These are phyloP conservation scores for Lactarius hatsudake DNA, from an alignment of 768 basidiomycete species.

Conservation along the genomic window DNA sequence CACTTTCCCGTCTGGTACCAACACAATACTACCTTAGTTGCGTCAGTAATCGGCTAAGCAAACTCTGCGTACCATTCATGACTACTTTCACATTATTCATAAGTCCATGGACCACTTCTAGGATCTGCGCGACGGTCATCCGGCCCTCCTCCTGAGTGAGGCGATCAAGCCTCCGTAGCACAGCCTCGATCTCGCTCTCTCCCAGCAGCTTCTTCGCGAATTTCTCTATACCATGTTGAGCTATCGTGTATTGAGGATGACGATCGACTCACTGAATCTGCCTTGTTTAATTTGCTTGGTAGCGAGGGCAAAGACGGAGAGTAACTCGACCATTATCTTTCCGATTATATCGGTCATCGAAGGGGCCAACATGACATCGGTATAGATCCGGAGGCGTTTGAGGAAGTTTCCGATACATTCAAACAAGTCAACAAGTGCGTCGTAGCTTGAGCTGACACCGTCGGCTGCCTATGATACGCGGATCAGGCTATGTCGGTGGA, in stretches of 20 bases:
- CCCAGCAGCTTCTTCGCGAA: conserved; percentile 4
- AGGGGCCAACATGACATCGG: neutral
- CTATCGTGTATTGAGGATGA: too few relatives aligned
- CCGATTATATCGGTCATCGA: neutral
- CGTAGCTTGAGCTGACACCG: neutral
- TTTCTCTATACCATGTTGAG: neutral
- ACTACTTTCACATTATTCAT: neutral
- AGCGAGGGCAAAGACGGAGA: conserved; percentile 1
- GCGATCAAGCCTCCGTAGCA: neutral
- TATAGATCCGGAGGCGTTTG: conserved; percentile 2
- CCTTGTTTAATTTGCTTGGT: conserved; percentile 8
- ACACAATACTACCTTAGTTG: neutral
- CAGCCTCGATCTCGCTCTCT: conserved; percentile 3
- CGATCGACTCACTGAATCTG: neutral
- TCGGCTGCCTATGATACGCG: neutral
- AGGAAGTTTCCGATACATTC: conserved; percentile 6
- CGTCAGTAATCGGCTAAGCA: neutral
- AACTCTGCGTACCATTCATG: neutral
- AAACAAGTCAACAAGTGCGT: conserved; percentile 4
- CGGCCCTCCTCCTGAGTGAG: conserved; percentile 8
- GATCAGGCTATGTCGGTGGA: neutral
- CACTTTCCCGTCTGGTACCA: neutral
- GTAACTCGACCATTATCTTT: conserved; percentile 7
- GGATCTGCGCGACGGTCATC: neutral
- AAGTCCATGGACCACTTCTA: conserved; percentile 4